Percentiles rank a stretch among this genome's conserved stretches.
Conservation (phyloP, 305 asterid species). For the Fraxinus albicans region DNA sequence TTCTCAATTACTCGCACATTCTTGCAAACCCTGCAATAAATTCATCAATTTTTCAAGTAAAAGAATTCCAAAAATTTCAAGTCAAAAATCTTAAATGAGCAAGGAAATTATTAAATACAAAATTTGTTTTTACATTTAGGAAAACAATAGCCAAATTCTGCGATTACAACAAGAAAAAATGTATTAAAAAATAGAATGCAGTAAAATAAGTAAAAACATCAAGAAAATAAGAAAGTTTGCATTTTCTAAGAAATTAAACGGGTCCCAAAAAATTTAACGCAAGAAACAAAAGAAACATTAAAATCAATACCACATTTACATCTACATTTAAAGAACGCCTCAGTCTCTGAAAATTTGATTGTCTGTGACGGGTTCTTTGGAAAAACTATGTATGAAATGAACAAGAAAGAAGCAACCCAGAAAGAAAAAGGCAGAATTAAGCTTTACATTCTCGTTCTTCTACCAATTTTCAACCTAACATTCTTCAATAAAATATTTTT, state of each 20-base stretch:
- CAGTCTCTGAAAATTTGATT: background rate
- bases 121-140: background rate
- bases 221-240: slow-evolving; percentile 13
- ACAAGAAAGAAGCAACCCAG: slow-evolving; percentile 17
- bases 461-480: too few species aligned
- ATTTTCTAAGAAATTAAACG: slow-evolving; percentile 23
- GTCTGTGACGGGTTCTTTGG: background rate
- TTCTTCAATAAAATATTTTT: too few species aligned
- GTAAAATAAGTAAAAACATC: background rate
- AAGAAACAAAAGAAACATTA: background rate
- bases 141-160: background rate
- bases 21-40: slow-evolving; percentile 25
- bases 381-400: background rate
- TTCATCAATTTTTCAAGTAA: background rate
- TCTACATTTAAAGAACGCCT: background rate
- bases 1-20: slow-evolving; percentile 23
- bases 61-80: background rate
- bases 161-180: background rate
- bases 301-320: slow-evolving; percentile 1
- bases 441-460: background rate
- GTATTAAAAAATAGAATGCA: background rate
- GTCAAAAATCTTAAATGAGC: background rate
- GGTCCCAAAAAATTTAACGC: slow-evolving; percentile 24
- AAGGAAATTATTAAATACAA: background rate
- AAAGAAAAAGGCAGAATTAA: slow-evolving; percentile 12